Percentiles rank a stretch among this genome's conserved stretches.
phyloP scores from a whole-genome alignment of 257 asterid genomes.

The Penstemon barbatus region DNA sequence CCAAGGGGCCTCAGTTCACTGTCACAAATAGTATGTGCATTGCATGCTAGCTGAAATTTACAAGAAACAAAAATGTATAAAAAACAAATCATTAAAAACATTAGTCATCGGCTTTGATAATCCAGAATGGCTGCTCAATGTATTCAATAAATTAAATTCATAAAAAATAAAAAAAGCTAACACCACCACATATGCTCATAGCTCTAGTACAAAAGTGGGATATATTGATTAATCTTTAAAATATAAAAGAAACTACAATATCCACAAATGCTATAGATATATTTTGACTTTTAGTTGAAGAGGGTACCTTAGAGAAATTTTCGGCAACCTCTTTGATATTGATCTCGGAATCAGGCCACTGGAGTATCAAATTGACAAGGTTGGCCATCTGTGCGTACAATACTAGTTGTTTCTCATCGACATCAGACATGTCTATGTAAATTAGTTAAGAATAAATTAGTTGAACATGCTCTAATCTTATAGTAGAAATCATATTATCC shows the following conservation, averaged over 20 bases:
- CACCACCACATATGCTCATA: background rate
- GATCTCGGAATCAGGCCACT: constrained; percentile 63
- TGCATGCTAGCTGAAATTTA: constrained; percentile 83
- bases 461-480: constrained; percentile 5
- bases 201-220: background rate
- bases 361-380: constrained; percentile 80
- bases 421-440: constrained; percentile 63
- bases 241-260: constrained; percentile 2
- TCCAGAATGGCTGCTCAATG: background rate
- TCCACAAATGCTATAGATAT: constrained; percentile 8
- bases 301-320: constrained; percentile 73
- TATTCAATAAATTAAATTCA: background rate
- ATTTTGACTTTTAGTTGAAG: background rate
- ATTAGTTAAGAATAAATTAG: constrained; percentile 43
- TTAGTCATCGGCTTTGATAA: background rate
- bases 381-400: constrained; percentile 96
- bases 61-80: background rate
- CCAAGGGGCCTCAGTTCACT: constrained; percentile 87
- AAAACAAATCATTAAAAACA: constrained; percentile 3
- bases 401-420: constrained; percentile 71
- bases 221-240: constrained; percentile 3
- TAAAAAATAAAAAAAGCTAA: background rate
- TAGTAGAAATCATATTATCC: constrained; percentile 7
- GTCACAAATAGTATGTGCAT: constrained; percentile 95
- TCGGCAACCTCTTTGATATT: constrained; percentile 81